phyloP scores from a whole-genome alignment of 1,139 yeast genomes.

The Debaryomycetaceae sp. region DNA sequence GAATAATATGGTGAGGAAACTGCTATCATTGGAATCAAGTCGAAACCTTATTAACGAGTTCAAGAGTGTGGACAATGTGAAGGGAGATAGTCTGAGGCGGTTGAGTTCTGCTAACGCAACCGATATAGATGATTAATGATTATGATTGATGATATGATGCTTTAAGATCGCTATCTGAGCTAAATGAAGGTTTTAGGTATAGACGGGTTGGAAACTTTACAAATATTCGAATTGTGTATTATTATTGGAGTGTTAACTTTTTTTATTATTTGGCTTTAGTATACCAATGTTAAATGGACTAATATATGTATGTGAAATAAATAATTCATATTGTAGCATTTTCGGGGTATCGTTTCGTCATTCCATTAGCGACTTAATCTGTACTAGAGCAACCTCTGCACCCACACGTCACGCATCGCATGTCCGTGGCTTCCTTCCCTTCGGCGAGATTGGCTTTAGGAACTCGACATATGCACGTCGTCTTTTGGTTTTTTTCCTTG shows the following conservation, averaged over 20 bases:
- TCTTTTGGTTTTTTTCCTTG: conserved; percentile 60
- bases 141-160: not conserved
- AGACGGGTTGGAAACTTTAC: not conserved
- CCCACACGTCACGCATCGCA: conserved; percentile 83
- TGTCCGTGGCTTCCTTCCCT: conserved; percentile 26
- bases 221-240: not conserved
- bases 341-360: not conserved
- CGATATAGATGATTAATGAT: not conserved
- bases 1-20: conserved; percentile 14
- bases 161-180: not conserved
- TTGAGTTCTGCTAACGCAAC: not conserved
- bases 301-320: conserved; percentile 5
- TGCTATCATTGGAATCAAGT: conserved; percentile 10
- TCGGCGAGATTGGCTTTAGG: conserved; percentile 56
- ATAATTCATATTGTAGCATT: not conserved
- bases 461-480: conserved; percentile 82
- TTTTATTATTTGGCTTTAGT: conserved; percentile 2
- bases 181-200: not conserved
- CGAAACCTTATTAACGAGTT: conserved; percentile 19
- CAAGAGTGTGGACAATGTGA: conserved; percentile 10
- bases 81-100: not conserved
- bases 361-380: conserved; percentile 40
- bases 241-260: conserved; percentile 3
- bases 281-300: conserved; percentile 1
- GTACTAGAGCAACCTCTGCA: conserved; percentile 85